Evolutionary conservation across 1,284 basidiomycete species (phyloP).

Genomic region (Irpex rosettiformis): DNA sequence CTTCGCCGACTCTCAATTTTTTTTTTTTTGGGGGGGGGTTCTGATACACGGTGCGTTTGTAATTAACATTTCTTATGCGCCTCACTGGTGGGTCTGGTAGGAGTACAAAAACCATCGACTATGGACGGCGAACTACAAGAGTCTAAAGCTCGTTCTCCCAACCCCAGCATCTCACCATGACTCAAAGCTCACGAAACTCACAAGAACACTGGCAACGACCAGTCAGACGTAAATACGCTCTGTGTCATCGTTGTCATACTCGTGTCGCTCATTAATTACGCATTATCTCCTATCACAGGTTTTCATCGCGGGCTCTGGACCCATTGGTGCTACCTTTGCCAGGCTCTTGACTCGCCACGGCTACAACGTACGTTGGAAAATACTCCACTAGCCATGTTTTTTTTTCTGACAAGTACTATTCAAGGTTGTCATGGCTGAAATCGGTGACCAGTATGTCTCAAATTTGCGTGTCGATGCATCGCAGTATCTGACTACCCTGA

Average conservation of each 20-base stretch:
- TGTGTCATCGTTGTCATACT: not conserved
- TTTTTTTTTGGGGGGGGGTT: too few species aligned
- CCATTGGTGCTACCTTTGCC: constrained; percentile 29
- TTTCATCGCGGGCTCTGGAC: constrained; percentile 22
- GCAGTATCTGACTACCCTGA: too few species aligned
- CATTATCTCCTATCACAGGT: constrained; percentile 12
- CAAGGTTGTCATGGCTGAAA: constrained; percentile 21
- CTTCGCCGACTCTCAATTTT: too few species aligned
- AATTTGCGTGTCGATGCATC: not conserved
- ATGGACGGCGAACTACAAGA: not conserved
- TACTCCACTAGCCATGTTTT: too few species aligned
- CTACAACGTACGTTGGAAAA: not conserved
- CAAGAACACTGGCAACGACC: not conserved
- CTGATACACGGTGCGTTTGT: too few species aligned
- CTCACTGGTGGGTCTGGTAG: not conserved
- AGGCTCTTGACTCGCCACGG: constrained; percentile 10
- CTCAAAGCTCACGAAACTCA: constrained; percentile 1
- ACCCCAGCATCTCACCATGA: not conserved
- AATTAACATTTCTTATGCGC: too few species aligned
- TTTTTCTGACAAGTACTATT: not conserved
- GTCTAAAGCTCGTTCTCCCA: not conserved
- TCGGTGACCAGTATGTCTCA: constrained; percentile 20
- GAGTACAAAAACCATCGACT: not conserved
- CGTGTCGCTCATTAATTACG: not conserved
- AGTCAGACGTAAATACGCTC: constrained; percentile 4